These are phyloP conservation scores for Aspergillus sp. DNA, from an alignment of 2,329 filamentous ascomycete genomes.

Conservation along the genomic window DNA sequence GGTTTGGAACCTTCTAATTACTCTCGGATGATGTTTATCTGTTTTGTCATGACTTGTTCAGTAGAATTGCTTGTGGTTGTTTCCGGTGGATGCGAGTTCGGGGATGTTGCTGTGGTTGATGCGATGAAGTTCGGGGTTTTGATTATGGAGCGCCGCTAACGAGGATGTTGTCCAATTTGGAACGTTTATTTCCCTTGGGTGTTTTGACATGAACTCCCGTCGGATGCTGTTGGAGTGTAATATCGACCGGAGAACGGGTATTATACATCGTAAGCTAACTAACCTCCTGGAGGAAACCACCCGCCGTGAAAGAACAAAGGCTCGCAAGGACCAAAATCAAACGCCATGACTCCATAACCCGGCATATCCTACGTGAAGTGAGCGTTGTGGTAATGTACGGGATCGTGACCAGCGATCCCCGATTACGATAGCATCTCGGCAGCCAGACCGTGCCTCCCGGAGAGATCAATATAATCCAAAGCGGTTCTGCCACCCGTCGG, in stretches of 20 bases:
- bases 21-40: constrained; percentile 4
- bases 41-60: constrained; percentile 14
- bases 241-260: not conserved
- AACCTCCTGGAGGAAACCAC: too few species aligned
- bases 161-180: not conserved
- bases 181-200: constrained; percentile 1
- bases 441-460: not conserved
- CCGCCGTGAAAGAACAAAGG: too few species aligned
- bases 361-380: not conserved
- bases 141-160: constrained; percentile 16
- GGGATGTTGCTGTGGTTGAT: constrained; percentile 17
- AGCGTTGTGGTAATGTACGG: not conserved
- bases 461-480: constrained; percentile 68
- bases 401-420: constrained; percentile 2
- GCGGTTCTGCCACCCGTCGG: constrained; percentile 73
- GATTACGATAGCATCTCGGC: not conserved
- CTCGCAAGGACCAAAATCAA: not conserved
- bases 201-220: not conserved
- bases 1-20: not conserved
- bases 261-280: not conserved
- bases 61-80: constrained; percentile 13
- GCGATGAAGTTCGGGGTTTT: constrained; percentile 19
- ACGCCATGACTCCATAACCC: not conserved
- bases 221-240: not conserved
- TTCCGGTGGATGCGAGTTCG: not conserved